Conservation (phyloP, 2,329 filamentous ascomycete genomes). For the Aureobasidium mangrovei region DNA sequence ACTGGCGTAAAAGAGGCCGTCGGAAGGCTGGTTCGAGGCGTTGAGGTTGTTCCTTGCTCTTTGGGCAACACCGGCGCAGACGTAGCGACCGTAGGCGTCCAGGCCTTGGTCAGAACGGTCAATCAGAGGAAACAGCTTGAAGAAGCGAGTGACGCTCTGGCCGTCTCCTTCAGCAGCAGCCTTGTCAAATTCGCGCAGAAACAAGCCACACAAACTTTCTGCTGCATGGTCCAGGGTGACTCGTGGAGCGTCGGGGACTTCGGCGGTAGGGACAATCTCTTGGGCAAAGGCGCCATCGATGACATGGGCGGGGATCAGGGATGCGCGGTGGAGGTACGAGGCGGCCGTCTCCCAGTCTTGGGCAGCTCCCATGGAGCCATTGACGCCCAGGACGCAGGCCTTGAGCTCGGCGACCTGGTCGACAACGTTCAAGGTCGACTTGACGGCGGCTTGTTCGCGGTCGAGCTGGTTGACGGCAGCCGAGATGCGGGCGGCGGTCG, state of each 20-base stretch:
- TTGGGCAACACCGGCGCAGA: slow-evolving; percentile 86
- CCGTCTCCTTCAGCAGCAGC: slow-evolving; percentile 82
- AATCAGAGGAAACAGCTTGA: slow-evolving; percentile 94
- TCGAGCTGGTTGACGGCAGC: slow-evolving; percentile 81
- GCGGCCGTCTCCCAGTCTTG: slow-evolving; percentile 99
- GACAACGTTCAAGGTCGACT: slow-evolving; percentile 81
- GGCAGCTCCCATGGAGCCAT: slow-evolving; percentile 92
- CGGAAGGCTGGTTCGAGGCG: slow-evolving; percentile 55
- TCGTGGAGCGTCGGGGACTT: slow-evolving; percentile 85
- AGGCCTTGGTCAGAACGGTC: slow-evolving; percentile 79
- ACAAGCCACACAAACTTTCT: slow-evolving; percentile 81
- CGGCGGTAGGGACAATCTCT: slow-evolving; percentile 86
- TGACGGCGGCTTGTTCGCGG: slow-evolving; percentile 82
- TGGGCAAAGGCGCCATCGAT: slow-evolving; percentile 79
- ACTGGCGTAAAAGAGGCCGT: slow-evolving; percentile 85
- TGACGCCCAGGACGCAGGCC: slow-evolving; percentile 87
- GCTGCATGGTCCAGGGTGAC: slow-evolving; percentile 79
- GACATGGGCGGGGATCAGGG: slow-evolving; percentile 70
- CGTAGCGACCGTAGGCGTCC: slow-evolving; percentile 91
- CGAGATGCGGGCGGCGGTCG: slow-evolving; percentile 78
- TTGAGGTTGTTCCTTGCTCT: slow-evolving; percentile 74
- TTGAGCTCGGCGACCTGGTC: slow-evolving; percentile 97
- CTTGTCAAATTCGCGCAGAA: slow-evolving; percentile 89
- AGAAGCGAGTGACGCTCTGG: slow-evolving; percentile 85
- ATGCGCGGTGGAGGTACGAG: slow-evolving; percentile 75